phyloP scores from a whole-genome alignment of 192 early-diverging fungal genomes.

The Backusella sp. region DNA sequence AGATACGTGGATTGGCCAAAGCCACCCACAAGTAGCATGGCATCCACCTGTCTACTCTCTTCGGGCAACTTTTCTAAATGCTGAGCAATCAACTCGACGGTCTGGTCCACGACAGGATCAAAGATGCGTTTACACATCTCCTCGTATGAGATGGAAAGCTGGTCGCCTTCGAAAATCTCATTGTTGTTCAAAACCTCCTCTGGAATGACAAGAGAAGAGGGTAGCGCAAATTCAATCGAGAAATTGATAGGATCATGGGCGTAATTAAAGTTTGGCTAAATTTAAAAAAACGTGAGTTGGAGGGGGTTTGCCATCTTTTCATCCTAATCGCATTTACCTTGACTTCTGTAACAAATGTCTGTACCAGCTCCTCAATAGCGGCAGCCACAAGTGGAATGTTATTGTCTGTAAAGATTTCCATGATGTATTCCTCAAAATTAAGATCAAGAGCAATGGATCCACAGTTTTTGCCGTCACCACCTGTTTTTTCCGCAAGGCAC shows the following conservation, averaged over 20 bases:
- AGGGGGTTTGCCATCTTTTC: no score
- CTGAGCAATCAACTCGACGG: constrained; percentile 40
- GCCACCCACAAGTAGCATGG: constrained; percentile 52
- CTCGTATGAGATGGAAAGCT: not conserved
- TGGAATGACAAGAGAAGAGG: not conserved
- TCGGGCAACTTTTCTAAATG: constrained; percentile 41
- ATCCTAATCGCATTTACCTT: not conserved
- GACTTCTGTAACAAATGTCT: not conserved
- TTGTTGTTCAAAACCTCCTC: not conserved
- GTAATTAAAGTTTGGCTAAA: not conserved
- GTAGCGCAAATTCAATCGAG: not conserved
- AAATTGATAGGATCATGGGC: not conserved
- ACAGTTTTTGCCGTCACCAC: constrained; percentile 40
- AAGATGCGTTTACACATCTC: not conserved
- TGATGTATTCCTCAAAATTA: constrained; percentile 34
- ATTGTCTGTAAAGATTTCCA: not conserved
- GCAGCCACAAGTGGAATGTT: not conserved
- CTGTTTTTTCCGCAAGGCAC: constrained; percentile 30
- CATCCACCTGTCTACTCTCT: constrained; percentile 23
- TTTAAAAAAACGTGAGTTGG: not conserved
- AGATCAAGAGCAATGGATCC: constrained; percentile 45
- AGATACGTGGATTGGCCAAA: constrained; percentile 48
- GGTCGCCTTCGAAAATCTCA: not conserved
- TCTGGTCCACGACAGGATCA: constrained; percentile 16
- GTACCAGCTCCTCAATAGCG: constrained; percentile 11